Conservation (phyloP, 1,284 basidiomycete genomes). For the Vanrija humicola region DNA sequence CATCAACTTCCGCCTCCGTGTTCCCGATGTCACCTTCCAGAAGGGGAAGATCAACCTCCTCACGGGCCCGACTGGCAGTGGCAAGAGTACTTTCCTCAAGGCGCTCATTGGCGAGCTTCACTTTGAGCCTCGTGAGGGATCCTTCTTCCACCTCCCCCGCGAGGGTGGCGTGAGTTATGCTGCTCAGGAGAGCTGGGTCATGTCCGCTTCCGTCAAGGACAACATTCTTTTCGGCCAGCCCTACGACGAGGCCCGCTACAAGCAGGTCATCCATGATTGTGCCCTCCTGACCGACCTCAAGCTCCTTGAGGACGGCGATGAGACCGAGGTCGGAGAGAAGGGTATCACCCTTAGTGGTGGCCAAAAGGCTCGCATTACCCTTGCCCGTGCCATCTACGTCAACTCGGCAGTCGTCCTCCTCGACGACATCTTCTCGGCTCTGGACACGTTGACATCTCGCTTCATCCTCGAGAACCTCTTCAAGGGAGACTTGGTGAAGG, state of each 20-base stretch:
- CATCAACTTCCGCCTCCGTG: constrained; percentile 52
- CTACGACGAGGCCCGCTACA: constrained; percentile 56
- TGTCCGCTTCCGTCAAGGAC: constrained; percentile 53
- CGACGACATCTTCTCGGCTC: constrained; percentile 56
- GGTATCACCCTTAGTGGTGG: constrained; percentile 59
- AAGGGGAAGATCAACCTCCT: constrained; percentile 60
- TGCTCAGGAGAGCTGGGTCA: constrained; percentile 69
- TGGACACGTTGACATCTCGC: constrained; percentile 62
- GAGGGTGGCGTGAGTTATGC: constrained; percentile 65
- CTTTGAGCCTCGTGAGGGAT: constrained; percentile 52
- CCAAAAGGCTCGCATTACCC: constrained; percentile 64
- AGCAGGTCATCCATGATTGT: constrained; percentile 60
- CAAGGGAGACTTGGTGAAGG: constrained; percentile 62
- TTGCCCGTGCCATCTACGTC: constrained; percentile 69
- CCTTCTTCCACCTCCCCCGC: constrained; percentile 66
- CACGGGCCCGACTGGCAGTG: constrained; percentile 56
- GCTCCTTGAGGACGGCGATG: constrained; percentile 67
- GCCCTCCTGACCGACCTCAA: constrained; percentile 61
- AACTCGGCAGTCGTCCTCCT: constrained; percentile 59
- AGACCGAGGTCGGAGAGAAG: constrained; percentile 58
- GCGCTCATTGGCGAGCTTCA: constrained; percentile 55
- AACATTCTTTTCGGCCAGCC: constrained; percentile 58
- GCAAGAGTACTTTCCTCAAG: constrained; percentile 49
- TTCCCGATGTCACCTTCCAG: constrained; percentile 58
- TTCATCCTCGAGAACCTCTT: constrained; percentile 75